Evolutionary conservation across 2,329 filamentous ascomycete species (phyloP), one percentile per base, ranked within the genome.

Genomic region (Aspergillus tamarii): DNA sequence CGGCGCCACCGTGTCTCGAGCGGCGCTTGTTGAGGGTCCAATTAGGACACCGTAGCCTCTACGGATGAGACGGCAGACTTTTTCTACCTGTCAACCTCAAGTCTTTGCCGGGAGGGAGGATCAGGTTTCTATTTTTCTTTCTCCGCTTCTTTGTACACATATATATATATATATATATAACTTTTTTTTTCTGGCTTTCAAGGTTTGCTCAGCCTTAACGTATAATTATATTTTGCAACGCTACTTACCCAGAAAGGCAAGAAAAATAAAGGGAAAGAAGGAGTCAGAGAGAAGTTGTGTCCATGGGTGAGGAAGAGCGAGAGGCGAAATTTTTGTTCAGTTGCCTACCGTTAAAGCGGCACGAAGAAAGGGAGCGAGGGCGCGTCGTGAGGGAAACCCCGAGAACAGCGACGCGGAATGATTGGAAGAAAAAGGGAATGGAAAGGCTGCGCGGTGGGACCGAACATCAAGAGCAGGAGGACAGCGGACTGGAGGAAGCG

Each of bases 291-390:
- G 26, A 59, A 32, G 34, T 26, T 30, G 43, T 41, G 36, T 30
- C 46, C 46, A 50, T 52, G 48, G 48, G 10, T 60, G 57, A 66
- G 67, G 58, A 41, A 41, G 63, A 46, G 53, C 54, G 61, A 60
- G 62, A 62, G 52, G 62, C 61, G 64, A 68, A 69, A 72, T 68
- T 76, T 76, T 76, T 76, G 72, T 74, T 76, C 73, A 70, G 65
- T 73, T 73, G 71, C 68, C 69, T 65, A 70, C 62, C 50, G 61
- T 66, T 73, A 76, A 77, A 77, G 75, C 76, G 72, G 76, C 74
- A 66, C 69, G 68, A 61, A 52, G 69, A 69, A 63, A n/a, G 39
- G 36, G 72, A 58, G 26, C 52, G 46, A 54, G 64, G 21, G 71
- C 71, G 71, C 69, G 69, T 73, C 70, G 69, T 59, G 71, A 70